Evolutionary conservation across 2,329 filamentous ascomycete genomes (phyloP).

Genomic region (Verticillium longisporum): DNA sequence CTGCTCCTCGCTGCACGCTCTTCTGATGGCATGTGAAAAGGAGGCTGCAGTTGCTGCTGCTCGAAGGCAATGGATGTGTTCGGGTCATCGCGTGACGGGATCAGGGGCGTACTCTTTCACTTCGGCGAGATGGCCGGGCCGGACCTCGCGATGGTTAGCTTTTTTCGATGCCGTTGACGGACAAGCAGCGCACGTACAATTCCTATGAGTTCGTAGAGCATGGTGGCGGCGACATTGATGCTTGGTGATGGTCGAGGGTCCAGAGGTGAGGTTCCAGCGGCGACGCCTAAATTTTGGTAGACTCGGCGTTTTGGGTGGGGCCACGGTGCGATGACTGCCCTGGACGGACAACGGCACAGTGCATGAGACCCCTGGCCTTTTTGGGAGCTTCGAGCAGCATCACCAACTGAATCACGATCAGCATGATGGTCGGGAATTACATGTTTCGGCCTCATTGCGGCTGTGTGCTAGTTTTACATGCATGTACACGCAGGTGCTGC

Average conservation of each 20-base stretch:
- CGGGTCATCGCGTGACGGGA: constrained; percentile 1
- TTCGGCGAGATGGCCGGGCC: constrained; percentile 81
- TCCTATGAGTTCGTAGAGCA: constrained; percentile 98
- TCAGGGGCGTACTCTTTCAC: constrained; percentile 78
- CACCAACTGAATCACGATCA: background rate
- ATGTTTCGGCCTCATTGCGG: background rate
- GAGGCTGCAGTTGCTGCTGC: too few relatives aligned
- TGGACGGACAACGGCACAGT: background rate
- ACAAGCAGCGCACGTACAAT: constrained; percentile 59
- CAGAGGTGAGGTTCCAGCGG: background rate
- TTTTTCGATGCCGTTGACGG: too few relatives aligned
- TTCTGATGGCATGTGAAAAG: too few relatives aligned
- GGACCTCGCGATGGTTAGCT: constrained; percentile 56
- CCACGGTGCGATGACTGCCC: background rate
- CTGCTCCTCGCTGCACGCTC: too few relatives aligned
- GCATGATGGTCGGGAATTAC: background rate
- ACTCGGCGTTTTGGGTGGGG: background rate
- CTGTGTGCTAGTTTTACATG: background rate
- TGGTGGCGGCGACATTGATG: constrained; percentile 38
- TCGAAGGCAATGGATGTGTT: background rate
- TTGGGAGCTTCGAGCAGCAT: too few relatives aligned
- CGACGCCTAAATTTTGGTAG: background rate
- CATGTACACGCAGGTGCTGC: background rate
- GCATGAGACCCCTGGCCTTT: background rate
- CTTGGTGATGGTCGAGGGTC: background rate